phyloP scores from a whole-genome alignment of 768 basidiomycete genomes.

The Boletus tylopilopsis region DNA sequence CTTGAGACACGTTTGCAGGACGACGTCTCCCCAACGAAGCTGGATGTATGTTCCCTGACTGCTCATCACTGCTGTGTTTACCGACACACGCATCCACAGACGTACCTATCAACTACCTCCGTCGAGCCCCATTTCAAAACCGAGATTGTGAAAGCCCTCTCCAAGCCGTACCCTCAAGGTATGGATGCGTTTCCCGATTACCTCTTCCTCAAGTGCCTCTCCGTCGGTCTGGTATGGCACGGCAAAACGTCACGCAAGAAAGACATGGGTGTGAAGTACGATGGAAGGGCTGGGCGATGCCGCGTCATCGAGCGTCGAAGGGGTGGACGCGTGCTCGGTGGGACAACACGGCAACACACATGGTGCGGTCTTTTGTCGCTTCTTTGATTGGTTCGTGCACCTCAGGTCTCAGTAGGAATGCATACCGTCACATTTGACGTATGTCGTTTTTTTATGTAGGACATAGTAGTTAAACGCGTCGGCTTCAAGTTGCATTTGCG shows the following conservation, averaged over 20 bases:
- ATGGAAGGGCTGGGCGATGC: constrained; percentile 41
- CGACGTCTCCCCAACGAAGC: constrained; percentile 22
- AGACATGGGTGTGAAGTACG: constrained; percentile 61
- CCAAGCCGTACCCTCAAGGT: constrained; percentile 52
- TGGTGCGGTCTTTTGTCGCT: constrained; percentile 44
- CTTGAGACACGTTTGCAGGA: constrained; percentile 35
- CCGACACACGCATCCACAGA: constrained; percentile 33
- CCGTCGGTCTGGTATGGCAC: constrained; percentile 35
- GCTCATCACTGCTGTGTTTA: too few species aligned
- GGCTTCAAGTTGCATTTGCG: too few species aligned
- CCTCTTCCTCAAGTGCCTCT: constrained; percentile 11
- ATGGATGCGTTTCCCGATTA: constrained; percentile 47
- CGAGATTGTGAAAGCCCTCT: constrained; percentile 54
- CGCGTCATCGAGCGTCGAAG: constrained; percentile 19
- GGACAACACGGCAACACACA: constrained; percentile 61
- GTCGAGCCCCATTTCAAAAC: constrained; percentile 39
- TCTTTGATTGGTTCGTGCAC: neutral
- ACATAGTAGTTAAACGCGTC: too few species aligned
- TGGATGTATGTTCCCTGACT: constrained; percentile 45
- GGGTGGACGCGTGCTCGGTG: constrained; percentile 45
- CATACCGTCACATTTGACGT: constrained; percentile 55
- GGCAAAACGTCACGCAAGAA: constrained; percentile 26
- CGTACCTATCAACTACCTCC: constrained; percentile 59
- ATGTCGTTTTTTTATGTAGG: too few species aligned
- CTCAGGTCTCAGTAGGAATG: constrained; percentile 51